phyloP scores from a whole-genome alignment of 345 rosid species.

The Erodium maritimum region DNA sequence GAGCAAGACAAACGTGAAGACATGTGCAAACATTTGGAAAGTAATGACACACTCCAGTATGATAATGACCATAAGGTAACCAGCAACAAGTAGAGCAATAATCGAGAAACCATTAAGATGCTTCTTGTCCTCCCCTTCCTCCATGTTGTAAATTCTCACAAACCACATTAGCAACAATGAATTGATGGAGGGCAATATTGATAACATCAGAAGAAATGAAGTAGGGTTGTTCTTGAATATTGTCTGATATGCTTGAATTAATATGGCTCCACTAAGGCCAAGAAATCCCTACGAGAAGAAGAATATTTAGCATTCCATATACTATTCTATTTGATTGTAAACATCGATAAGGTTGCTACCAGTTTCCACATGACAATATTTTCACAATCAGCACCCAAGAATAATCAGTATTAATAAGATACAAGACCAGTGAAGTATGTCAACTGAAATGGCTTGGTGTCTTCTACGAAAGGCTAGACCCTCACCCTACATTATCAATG shows the following conservation, averaged over 20 bases:
- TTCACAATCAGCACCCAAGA: not conserved
- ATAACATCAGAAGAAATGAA: conserved; percentile 29
- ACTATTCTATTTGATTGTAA: too few species aligned
- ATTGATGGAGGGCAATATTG: conserved; percentile 22
- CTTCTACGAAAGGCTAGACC: too few species aligned
- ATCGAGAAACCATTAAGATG: conserved; percentile 30
- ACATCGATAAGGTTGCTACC: too few species aligned
- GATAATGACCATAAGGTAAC: conserved; percentile 32
- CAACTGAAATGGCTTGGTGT: not conserved
- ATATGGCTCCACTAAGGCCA: conserved; percentile 44
- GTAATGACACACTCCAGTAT: conserved; percentile 23
- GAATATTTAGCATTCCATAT: not conserved
- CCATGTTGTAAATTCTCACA: conserved; percentile 21
- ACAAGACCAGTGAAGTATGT: not conserved
- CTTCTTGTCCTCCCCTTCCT: conserved; percentile 27
- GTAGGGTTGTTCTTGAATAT: conserved; percentile 22
- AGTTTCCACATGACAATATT: not conserved
- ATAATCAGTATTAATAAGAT: not conserved
- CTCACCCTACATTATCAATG: not conserved
- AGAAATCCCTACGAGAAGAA: conserved; percentile 30
- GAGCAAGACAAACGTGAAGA: conserved; percentile 20
- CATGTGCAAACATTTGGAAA: conserved; percentile 10
- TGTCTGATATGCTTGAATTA: conserved; percentile 38
- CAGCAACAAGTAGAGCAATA: conserved; percentile 30
- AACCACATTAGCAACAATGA: conserved; percentile 36